Conservation (phyloP, 2,329 filamentous ascomycete species). For the Pezicula rhizophila region DNA sequence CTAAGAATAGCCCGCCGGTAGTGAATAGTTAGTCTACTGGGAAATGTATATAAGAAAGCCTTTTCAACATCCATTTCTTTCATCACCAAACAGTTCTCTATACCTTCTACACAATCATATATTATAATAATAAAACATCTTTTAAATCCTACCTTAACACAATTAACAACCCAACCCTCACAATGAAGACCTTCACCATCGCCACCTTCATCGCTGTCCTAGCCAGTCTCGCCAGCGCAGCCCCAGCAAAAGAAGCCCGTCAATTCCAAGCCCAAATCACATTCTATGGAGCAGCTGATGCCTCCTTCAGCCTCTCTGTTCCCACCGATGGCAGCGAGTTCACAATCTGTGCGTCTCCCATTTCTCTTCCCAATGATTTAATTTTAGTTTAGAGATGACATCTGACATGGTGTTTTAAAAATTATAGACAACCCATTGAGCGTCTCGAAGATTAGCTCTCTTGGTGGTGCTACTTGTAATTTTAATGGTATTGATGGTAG, state of each 20-base stretch:
- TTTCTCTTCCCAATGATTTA: too few species aligned
- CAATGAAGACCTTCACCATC: constrained; percentile 10
- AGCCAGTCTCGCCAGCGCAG: constrained; percentile 3
- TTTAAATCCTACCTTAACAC: too few species aligned
- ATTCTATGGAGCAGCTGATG: constrained; percentile 8
- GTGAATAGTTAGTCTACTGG: too few species aligned
- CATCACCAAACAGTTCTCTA: too few species aligned
- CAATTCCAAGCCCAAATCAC: constrained; percentile 12
- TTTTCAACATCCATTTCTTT: too few species aligned
- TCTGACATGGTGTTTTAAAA: not conserved
- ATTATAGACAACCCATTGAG: constrained; percentile 15
- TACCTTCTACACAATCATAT: too few species aligned
- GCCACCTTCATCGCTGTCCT: constrained; percentile 5
- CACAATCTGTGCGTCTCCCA: constrained; percentile 4
- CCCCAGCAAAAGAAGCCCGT: constrained; percentile 2
- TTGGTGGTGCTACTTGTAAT: constrained; percentile 18
- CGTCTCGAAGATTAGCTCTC: constrained; percentile 19
- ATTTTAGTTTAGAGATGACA: not conserved
- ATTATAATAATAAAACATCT: too few species aligned
- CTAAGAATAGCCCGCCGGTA: too few species aligned
- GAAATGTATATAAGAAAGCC: too few species aligned
- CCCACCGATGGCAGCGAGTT: constrained; percentile 7
- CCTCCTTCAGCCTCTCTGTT: constrained; percentile 4
- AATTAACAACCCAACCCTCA: not conserved
- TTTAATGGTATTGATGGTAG: constrained; percentile 21